Percentiles rank a stretch among this genome's conserved stretches.
Conservation (phyloP, 768 basidiomycete genomes). For the Gloeopeniophorella convolvens region DNA sequence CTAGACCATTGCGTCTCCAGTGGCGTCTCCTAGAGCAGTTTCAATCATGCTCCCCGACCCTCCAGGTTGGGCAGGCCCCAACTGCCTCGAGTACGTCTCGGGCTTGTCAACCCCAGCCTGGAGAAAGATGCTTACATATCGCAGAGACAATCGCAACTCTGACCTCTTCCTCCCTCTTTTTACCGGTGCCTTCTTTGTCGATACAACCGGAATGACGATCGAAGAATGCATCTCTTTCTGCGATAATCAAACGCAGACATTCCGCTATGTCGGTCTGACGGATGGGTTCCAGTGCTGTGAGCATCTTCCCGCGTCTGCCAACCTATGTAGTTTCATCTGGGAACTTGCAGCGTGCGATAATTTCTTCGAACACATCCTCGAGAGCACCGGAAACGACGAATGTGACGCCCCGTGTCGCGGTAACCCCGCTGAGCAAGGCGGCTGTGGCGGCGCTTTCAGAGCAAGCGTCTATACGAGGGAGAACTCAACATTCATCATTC, state of each 20-base stretch:
- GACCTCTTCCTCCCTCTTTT: conserved; percentile 38
- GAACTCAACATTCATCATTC: conserved; percentile 36
- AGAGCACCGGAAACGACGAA: conserved; percentile 38
- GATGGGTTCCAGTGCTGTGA: conserved; percentile 58
- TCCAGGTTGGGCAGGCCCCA: neutral
- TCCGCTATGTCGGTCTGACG: conserved; percentile 63
- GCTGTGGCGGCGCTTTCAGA: conserved; percentile 46
- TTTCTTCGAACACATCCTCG: conserved; percentile 38
- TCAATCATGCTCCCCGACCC: no score
- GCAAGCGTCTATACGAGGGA: conserved; percentile 50
- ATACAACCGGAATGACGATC: conserved; percentile 54
- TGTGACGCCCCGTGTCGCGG: conserved; percentile 60
- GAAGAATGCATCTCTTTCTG: conserved; percentile 42
- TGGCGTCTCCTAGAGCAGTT: no score
- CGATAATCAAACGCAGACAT: conserved; percentile 31
- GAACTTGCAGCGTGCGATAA: neutral
- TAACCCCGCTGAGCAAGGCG: conserved; percentile 48
- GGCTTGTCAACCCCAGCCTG: no score
- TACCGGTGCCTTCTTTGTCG: conserved; percentile 38
- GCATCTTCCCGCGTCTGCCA: neutral
- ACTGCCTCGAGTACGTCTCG: neutral
- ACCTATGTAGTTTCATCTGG: neutral
- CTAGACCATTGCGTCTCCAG: no score
- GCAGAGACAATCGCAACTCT: neutral
- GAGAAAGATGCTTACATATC: neutral